Evolutionary conservation across 345 rosid genomes (phyloP), one percentile per base, ranked within the genome.

Genomic region (Salix udensis): DNA sequence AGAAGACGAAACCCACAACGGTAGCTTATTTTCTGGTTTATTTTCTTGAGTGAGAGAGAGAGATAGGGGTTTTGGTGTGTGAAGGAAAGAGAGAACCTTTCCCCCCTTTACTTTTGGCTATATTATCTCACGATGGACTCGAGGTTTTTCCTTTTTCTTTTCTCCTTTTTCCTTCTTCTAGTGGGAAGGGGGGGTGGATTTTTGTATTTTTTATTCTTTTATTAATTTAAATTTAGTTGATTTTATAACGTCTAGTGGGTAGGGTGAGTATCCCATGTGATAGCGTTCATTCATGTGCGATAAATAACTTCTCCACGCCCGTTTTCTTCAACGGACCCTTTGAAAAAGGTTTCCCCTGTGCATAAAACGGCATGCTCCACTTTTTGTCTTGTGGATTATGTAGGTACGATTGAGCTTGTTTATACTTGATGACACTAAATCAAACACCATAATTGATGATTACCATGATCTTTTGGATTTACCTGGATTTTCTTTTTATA

Each of bases 131-230:
- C 55, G 82, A 75, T 75, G 55, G 75, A n/a, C 18, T 46, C 30
- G 76, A 78, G 74, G 28, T 73, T 71, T 73, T 31, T 19, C 10
- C 15, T 11, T 4, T 14, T 1, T 16, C 28, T 68, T 7, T 48
- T 70, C 24, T n/a, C 15, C 15, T 30, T 60, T 2, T 24, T 42
- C 15, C 26, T 39, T 42, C 31, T 6, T 2, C 65, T 28, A 67
- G 74, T 71, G 79, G 83, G 76, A 76, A 66, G 66, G 71, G 74
- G 70, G 39, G 71, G 46, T 68, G 50, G 67, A 77, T 23, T 74
- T 24, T 7, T 55, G 1, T 70, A 42, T n/a, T 65, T 13, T 31
- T 0, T 6, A 6, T 52, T 24, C 6, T n/a, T 31, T 23, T 34
- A 46, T 15, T 34, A 34, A 2, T 10, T 5, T 34, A 44, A 11